Base-by-base conservation (phyloP, 2,329 filamentous ascomycete species). In the Diplodia scrobiculata region DNA sequence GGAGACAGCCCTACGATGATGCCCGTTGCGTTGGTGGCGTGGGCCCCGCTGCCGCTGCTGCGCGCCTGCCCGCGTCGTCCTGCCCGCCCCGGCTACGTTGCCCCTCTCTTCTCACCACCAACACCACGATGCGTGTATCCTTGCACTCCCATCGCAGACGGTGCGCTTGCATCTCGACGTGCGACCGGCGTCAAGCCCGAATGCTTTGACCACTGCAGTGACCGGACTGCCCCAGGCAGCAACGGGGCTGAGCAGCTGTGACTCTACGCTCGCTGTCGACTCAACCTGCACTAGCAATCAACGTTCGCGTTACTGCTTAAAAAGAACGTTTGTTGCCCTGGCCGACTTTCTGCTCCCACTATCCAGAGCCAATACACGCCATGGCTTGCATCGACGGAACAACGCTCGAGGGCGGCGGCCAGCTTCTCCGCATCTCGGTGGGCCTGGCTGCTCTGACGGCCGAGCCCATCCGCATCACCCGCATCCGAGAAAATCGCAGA, bases 361-460 rank as follows among this genome's bases (percentile, higher is more conserved):
- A 19, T 6, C 41, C 17, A 45, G 6, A 45, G 17, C n/a, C 11
- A 7, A 5, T 34, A 6, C 29, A 11, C 5, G 34, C 17, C 53
- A 52, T 63, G 60, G 60, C 45, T 13, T 53, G 47, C n/a, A 29
- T 63, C 3, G 48, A 63, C 21, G 85, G 86, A 55, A 81, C 80
- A 19, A 86, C 81, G 2, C 81, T 87, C 21, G 86, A 88, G 80
- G 86, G 86, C 47, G 86, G 86, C 29, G 86, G 86, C 14, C 86
- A 88, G 73, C 78, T 88, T 2, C 77, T 87, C 51, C 84, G 86
- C 25, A 81, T 85, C 62, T 84, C 85, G 2, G 70, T 87, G 9
- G 81, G 82, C 14, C 75, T 88, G 2, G 84, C 85, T 1, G 81
- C 83, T 5, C 77, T 88, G 17, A 85, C 82, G 5, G 73, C 73